Base-by-base conservation (phyloP, 106 monocot genomes). In the Hemerocallis citrina region DNA sequence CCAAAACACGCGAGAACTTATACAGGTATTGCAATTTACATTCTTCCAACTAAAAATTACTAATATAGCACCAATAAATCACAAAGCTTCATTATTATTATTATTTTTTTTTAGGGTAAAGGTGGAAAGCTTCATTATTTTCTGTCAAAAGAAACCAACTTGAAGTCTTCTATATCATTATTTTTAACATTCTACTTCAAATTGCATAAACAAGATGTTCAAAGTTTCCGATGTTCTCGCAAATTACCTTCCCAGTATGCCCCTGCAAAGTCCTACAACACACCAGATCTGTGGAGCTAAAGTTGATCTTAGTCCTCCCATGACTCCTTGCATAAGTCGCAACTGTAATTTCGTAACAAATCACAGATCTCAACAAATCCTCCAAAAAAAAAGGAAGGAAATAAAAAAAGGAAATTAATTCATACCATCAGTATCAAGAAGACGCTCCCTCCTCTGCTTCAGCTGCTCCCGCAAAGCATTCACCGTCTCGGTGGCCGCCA, bases 181-280 rank as follows among this genome's bases (percentile, higher is more conserved):
- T n/a, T n/a, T n/a, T n/a, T n/a, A n/a, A n/a, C n/a, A n/a, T n/a
- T n/a, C n/a, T n/a, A n/a, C n/a, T n/a, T n/a, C n/a, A n/a, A n/a
- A n/a, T n/a, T n/a, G n/a, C n/a, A n/a, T n/a, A n/a, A n/a, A n/a
- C n/a, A n/a, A n/a, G n/a, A n/a, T n/a, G n/a, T n/a, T n/a, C n/a
- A n/a, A n/a, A n/a, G n/a, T n/a, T n/a, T n/a, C n/a, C n/a, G n/a
- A n/a, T n/a, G n/a, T n/a, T n/a, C n/a, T n/a, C n/a, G n/a, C n/a
- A 33, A 31, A 36, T 20, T 58, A 95, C 94, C 78, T 86, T 95
- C 16, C 94, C 89, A 4, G 86, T 86, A 47, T 95, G 89, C 2
- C 94, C 94, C 72, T 86, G 86, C 32, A 95, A 72, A 17, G 73
- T 86, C 66, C 94, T 75, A 65, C 86, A 95, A 73, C 94, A 95